Evolutionary conservation across 805 yeast species (phyloP).

Genomic region (Cyberlindnera maclurae): DNA sequence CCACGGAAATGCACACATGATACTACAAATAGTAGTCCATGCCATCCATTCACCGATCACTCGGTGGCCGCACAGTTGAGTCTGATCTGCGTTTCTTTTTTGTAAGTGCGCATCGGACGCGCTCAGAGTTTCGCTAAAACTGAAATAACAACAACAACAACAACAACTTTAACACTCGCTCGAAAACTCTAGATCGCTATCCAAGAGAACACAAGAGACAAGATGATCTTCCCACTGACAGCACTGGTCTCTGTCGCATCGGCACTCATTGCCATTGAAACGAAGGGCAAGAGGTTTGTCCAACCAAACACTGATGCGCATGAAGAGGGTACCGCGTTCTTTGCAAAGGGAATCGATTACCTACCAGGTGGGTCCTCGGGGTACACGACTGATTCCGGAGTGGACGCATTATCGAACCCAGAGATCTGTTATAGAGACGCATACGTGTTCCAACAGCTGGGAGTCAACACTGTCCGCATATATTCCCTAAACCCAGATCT

Average conservation of each 20-base stretch:
- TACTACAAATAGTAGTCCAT: too few relatives aligned
- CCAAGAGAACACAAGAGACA: background rate
- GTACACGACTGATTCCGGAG: slow-evolving; percentile 24
- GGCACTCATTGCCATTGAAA: slow-evolving; percentile 53
- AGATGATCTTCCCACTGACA: slow-evolving; percentile 1
- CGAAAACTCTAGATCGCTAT: background rate
- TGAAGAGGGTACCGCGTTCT: slow-evolving; percentile 56
- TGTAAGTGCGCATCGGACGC: too few relatives aligned
- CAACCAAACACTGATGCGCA: slow-evolving; percentile 39
- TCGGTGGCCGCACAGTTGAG: too few relatives aligned
- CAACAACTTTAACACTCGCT: background rate
- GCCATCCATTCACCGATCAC: too few relatives aligned
- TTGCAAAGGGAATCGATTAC: slow-evolving; percentile 82
- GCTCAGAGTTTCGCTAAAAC: too few relatives aligned
- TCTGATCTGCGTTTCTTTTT: too few relatives aligned
- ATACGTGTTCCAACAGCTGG: slow-evolving; percentile 66
- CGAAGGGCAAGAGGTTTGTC: slow-evolving; percentile 52
- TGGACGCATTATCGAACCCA: slow-evolving; percentile 68
- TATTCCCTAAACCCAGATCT: slow-evolving; percentile 78
- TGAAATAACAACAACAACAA: too few relatives aligned
- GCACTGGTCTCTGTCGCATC: slow-evolving; percentile 3
- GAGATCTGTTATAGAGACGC: slow-evolving; percentile 76
- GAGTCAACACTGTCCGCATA: slow-evolving; percentile 79
- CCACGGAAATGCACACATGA: too few relatives aligned
- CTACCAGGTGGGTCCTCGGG: slow-evolving; percentile 89